Percentiles rank a stretch among this genome's conserved stretches.
These are phyloP conservation scores for Naganishia sp. DNA, from an alignment of 1,284 basidiomycete genomes.

Conservation along the genomic window DNA sequence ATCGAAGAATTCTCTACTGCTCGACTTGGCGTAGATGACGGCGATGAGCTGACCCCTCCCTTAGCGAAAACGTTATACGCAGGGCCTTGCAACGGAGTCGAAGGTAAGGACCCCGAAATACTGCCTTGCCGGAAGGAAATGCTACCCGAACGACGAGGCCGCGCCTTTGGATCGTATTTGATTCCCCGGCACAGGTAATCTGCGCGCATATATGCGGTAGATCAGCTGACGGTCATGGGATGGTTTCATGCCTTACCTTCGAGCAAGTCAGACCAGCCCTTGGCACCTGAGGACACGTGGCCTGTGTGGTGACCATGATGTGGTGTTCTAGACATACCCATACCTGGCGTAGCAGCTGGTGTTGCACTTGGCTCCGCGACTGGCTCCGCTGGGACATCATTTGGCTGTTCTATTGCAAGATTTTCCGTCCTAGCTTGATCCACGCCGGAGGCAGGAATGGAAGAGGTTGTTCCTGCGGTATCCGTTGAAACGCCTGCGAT, in stretches of 20 bases:
- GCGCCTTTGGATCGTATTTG: conserved; percentile 6
- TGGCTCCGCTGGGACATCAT: not conserved
- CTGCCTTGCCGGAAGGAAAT: conserved; percentile 25
- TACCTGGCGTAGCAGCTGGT: not conserved
- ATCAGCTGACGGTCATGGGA: not conserved
- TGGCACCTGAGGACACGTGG: conserved; percentile 23
- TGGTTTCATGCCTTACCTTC: conserved; percentile 25
- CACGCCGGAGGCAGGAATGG: not conserved
- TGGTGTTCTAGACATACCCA: conserved; percentile 4
- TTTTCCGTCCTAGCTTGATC: not conserved
- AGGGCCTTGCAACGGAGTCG: conserved; percentile 13
- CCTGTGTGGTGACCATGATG: conserved; percentile 32
- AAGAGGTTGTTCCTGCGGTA: not conserved
- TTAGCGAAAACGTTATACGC: conserved; percentile 7
- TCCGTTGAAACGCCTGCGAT: not conserved
- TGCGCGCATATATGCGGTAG: not conserved
- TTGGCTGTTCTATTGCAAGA: not conserved
- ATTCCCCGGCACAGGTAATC: conserved; percentile 30
- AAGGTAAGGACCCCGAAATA: conserved; percentile 22
- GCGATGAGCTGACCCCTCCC: not conserved
- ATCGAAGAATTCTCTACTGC: not conserved
- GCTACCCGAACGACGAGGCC: conserved; percentile 16
- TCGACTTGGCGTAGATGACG: not conserved
- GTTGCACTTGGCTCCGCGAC: not conserved
- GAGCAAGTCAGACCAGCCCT: conserved; percentile 35